phyloP scores from a whole-genome alignment of 1,284 basidiomycete genomes.

The Inonotus obliquus region DNA sequence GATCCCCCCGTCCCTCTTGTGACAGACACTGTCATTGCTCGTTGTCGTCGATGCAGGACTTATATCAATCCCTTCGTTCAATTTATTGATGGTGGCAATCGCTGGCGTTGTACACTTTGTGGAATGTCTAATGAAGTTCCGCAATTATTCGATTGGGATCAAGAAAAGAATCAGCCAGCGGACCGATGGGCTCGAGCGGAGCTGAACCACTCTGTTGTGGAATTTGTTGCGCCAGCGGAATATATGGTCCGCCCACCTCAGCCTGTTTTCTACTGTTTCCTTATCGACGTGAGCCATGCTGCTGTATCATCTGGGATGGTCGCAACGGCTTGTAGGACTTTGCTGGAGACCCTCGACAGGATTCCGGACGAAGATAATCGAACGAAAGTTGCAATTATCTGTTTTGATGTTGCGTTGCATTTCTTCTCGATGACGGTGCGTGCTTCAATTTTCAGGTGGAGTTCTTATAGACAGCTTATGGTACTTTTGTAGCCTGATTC shows the following conservation, averaged over 20 bases:
- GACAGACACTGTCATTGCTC: conserved; percentile 93
- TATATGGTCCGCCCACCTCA: conserved; percentile 99
- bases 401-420: conserved; percentile 90
- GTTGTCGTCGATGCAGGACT: conserved; percentile 93
- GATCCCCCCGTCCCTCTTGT: conserved; percentile 84
- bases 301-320: conserved; percentile 96
- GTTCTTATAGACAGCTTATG: conserved; percentile 8
- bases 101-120: conserved; percentile 99
- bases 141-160: conserved; percentile 98
- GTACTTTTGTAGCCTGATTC: conserved; percentile 64
- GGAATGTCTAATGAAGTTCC: conserved; percentile 98
- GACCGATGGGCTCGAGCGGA: conserved; percentile 95
- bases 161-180: conserved; percentile 87
- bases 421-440: conserved; percentile 89
- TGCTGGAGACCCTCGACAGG: conserved; percentile 91
- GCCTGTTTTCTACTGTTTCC: conserved; percentile 94
- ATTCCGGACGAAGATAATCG: conserved; percentile 93
- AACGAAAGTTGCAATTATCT: conserved; percentile 91
- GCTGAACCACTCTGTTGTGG: conserved; percentile 90
- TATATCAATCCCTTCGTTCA: conserved; percentile 99
- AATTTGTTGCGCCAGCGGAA: conserved; percentile 97
- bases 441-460: conserved; percentile 18
- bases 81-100: conserved; percentile 96
- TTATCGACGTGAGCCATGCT: conserved; percentile 93
- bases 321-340: conserved; percentile 92